phyloP scores from a whole-genome alignment of 2,329 filamentous ascomycete genomes.

The Aspergillus carbonarius region DNA sequence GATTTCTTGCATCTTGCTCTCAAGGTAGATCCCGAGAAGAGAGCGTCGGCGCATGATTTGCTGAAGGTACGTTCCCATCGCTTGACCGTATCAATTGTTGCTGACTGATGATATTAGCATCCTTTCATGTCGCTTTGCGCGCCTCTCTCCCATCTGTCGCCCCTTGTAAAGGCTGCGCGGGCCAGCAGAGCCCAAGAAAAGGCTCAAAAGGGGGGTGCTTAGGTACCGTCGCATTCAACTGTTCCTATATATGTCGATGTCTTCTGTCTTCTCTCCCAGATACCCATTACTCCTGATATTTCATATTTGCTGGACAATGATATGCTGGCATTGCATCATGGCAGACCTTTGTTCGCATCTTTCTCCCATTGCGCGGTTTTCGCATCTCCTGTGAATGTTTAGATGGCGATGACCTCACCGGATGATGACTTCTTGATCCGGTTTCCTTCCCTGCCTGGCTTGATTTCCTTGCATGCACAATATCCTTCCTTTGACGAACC shows the following conservation, averaged over 20 bases:
- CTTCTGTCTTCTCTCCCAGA: slow-evolving; percentile 31
- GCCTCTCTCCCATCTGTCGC: slow-evolving; percentile 73
- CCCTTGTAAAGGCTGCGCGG: slow-evolving; percentile 81
- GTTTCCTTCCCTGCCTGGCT: neutral
- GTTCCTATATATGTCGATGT: slow-evolving; percentile 27
- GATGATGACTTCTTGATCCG: slow-evolving; percentile 11
- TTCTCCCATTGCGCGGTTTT: slow-evolving; percentile 10
- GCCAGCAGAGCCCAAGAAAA: slow-evolving; percentile 84
- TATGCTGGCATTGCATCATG: slow-evolving; percentile 21
- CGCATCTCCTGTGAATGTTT: slow-evolving; percentile 19
- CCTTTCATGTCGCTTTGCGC: slow-evolving; percentile 77
- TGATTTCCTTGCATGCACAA: neutral
- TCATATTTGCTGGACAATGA: slow-evolving; percentile 19
- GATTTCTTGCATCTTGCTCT: slow-evolving; percentile 92
- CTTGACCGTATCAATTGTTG: neutral
- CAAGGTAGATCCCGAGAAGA: slow-evolving; percentile 95
- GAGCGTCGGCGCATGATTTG: slow-evolving; percentile 90
- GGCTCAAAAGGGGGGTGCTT: slow-evolving; percentile 60
- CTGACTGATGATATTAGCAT: slow-evolving; percentile 54
- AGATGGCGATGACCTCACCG: slow-evolving; percentile 25
- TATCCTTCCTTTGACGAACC: slow-evolving; percentile 10
- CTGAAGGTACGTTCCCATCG: slow-evolving; percentile 67
- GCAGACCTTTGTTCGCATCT: slow-evolving; percentile 12
- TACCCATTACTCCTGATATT: slow-evolving; percentile 27
- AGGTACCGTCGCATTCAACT: slow-evolving; percentile 19